Conservation (phyloP, 441 rosid species). For the Croton laevigatus region DNA sequence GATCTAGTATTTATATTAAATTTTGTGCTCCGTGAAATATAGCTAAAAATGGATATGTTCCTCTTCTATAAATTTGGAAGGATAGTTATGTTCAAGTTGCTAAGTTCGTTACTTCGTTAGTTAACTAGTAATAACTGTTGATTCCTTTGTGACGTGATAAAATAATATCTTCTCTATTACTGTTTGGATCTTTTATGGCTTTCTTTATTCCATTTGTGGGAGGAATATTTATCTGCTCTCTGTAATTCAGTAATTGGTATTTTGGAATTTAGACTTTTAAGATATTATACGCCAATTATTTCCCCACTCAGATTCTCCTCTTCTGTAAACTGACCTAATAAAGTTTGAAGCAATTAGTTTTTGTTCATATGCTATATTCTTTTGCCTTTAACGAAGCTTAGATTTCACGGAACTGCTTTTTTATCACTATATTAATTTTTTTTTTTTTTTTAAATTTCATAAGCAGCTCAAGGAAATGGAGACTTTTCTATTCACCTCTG, state of each 20-base stretch:
- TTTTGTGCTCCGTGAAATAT: background rate
- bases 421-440: background rate
- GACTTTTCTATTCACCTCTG: constrained; percentile 70
- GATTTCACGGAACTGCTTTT: background rate
- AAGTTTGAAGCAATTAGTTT: constrained; percentile 1
- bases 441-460: constrained; percentile 6
- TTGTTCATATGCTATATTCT: constrained; percentile 15
- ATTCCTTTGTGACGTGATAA: no score
- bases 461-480: constrained; percentile 50
- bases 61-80: background rate
- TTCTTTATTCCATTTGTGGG: constrained; percentile 5
- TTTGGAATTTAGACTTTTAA: constrained; percentile 7
- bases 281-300: background rate
- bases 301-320: background rate
- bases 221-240: constrained; percentile 25
- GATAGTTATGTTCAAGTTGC: background rate
- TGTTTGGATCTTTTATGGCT: constrained; percentile 5
- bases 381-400: background rate
- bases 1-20: constrained; percentile 2
- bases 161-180: background rate
- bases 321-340: background rate
- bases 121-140: background rate
- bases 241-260: background rate
- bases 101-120: background rate
- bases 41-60: background rate